Evolutionary conservation across 306 rosid genomes (phyloP).

Genomic region (Calophaca sinica): DNA sequence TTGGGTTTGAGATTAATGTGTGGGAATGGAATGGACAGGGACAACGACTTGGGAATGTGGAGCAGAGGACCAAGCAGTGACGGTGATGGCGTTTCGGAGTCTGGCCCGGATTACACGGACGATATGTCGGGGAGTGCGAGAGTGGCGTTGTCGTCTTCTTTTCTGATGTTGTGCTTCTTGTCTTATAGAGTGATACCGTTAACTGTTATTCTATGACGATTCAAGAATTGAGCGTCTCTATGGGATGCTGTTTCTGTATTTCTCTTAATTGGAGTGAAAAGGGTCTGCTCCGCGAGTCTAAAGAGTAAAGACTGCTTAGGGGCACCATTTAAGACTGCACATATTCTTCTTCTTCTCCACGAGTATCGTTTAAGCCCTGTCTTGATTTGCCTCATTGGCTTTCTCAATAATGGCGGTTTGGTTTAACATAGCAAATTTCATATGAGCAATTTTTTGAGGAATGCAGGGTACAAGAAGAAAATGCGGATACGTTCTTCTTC

Average conservation of each 20-base stretch:
- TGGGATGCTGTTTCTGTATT: constrained; percentile 26
- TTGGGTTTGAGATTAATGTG: constrained; percentile 14
- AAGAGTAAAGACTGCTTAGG: background rate
- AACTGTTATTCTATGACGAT: constrained; percentile 41
- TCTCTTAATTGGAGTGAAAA: constrained; percentile 46
- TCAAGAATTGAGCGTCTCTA: constrained; percentile 25
- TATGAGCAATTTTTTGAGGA: background rate
- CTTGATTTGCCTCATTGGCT: background rate
- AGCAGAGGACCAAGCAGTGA: constrained; percentile 47
- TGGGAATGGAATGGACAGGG: constrained; percentile 43
- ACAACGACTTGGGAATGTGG: constrained; percentile 61
- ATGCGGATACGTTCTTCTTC: too few relatives aligned
- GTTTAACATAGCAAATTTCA: background rate
- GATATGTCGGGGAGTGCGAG: constrained; percentile 39
- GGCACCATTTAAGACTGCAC: constrained; percentile 37
- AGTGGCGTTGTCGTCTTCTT: background rate
- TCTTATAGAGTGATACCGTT: background rate
- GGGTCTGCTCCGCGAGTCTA: constrained; percentile 30
- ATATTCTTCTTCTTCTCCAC: constrained; percentile 34
- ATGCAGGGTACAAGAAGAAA: background rate
- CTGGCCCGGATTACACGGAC: constrained; percentile 45
- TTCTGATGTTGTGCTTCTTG: constrained; percentile 2
- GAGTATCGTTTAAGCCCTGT: background rate
- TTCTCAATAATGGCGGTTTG: background rate
- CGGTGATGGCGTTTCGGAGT: background rate